These are phyloP conservation scores for Cercospora beticola DNA, from an alignment of 2,329 filamentous ascomycete species.

Conservation along the genomic window DNA sequence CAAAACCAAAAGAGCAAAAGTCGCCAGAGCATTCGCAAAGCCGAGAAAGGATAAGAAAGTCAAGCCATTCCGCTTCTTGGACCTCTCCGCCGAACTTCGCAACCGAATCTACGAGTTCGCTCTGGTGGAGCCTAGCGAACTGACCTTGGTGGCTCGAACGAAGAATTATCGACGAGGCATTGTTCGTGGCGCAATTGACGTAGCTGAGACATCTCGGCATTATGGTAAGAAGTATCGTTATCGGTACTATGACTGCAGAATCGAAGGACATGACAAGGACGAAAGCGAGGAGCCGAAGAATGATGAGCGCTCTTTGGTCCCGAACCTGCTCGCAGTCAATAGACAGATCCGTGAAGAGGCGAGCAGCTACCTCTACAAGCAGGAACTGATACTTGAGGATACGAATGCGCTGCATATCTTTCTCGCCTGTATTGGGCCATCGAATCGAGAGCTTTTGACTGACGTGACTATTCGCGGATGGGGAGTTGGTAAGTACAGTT, in stretches of 20 bases:
- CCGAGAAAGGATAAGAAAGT: slow-evolving; percentile 15
- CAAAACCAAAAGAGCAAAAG: slow-evolving; percentile 12
- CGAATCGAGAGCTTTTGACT: slow-evolving; percentile 27
- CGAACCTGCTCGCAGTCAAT: slow-evolving; percentile 32
- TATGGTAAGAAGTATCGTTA: slow-evolving; percentile 16
- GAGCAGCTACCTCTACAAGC: slow-evolving; percentile 32
- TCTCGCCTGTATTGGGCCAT: slow-evolving; percentile 29
- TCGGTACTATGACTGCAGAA: not conserved
- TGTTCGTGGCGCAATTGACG: slow-evolving; percentile 17
- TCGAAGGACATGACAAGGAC: not conserved
- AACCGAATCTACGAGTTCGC: slow-evolving; percentile 35
- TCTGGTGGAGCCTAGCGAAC: slow-evolving; percentile 26
- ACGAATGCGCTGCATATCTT: slow-evolving; percentile 30
- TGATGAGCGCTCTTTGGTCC: slow-evolving; percentile 15
- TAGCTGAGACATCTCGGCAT: slow-evolving; percentile 1
- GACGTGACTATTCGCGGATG: slow-evolving; percentile 29
- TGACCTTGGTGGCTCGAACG: slow-evolving; percentile 24
- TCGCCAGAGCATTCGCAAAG: not conserved
- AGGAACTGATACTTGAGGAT: slow-evolving; percentile 30
- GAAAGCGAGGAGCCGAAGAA: not conserved
- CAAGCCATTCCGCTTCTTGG: slow-evolving; percentile 32
- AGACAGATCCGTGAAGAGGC: slow-evolving; percentile 34
- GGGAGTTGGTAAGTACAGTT: slow-evolving; percentile 14
- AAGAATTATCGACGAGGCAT: slow-evolving; percentile 29
- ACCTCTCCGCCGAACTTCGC: slow-evolving; percentile 32